Percentiles rank a stretch among this genome's conserved stretches.
phyloP scores from a whole-genome alignment of 495 filamentous ascomycete species.

The Talaromyces liani region DNA sequence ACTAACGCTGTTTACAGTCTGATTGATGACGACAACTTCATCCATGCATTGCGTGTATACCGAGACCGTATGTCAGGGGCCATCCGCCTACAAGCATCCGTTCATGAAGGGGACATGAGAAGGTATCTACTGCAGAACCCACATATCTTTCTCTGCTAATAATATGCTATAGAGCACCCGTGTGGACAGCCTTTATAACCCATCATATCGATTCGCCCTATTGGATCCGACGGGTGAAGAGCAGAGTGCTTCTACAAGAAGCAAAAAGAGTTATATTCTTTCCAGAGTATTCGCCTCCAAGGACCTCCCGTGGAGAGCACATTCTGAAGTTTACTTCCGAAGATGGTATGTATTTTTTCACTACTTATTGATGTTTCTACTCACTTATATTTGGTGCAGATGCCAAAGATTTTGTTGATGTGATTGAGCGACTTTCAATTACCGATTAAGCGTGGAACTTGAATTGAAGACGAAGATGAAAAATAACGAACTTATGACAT shows the following conservation, averaged over 20 bases:
- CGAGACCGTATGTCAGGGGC: constrained; percentile 56
- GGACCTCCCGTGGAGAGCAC: constrained; percentile 26
- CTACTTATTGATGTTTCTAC: not conserved
- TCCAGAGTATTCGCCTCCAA: constrained; percentile 43
- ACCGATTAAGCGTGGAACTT: not conserved
- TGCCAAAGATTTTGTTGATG: constrained; percentile 27
- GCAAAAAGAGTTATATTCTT: constrained; percentile 57
- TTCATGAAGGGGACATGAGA: constrained; percentile 33
- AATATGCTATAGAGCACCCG: constrained; percentile 35
- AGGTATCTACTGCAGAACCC: constrained; percentile 18
- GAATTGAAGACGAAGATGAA: constrained; percentile 1
- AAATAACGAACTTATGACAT: constrained; percentile 2
- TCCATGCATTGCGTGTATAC: constrained; percentile 66
- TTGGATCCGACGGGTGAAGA: constrained; percentile 48
- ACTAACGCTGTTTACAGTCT: constrained; percentile 36
- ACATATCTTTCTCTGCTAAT: not conserved
- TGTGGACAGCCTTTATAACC: constrained; percentile 75
- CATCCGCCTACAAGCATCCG: constrained; percentile 48
- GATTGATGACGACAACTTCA: constrained; percentile 63
- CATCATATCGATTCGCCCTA: constrained; percentile 44
- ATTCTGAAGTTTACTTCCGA: constrained; percentile 29
- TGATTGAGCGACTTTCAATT: constrained; percentile 17
- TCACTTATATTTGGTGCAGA: constrained; percentile 17
- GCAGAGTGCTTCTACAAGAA: constrained; percentile 51
- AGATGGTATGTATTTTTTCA: constrained; percentile 14